Evolutionary conservation across 371 early-diverging fungal species (phyloP).

Genomic region (Lichtheimia ornata): DNA sequence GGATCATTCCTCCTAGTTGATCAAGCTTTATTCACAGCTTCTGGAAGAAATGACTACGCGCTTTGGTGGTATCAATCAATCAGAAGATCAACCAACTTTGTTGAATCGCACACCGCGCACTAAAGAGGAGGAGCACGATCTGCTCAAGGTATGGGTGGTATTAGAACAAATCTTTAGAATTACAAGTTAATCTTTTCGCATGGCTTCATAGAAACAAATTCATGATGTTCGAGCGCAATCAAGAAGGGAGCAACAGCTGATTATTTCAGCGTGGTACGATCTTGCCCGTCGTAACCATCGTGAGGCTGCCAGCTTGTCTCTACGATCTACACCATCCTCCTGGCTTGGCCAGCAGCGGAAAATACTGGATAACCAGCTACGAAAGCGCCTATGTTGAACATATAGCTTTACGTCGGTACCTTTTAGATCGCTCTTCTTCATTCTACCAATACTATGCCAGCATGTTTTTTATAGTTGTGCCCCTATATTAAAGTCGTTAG

Average conservation of each 20-base stretch:
- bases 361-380: constrained; percentile 59
- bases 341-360: constrained; percentile 78
- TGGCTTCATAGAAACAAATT: constrained; percentile 59
- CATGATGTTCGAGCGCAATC: constrained; percentile 64
- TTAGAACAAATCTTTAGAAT: not conserved
- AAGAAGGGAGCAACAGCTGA: constrained; percentile 71
- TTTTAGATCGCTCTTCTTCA: no score
- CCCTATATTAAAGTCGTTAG: no score
- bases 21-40: constrained; percentile 61
- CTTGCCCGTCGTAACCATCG: constrained; percentile 58
- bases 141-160: constrained; percentile 55
- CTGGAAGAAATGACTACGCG: constrained; percentile 49
- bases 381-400: constrained; percentile 48
- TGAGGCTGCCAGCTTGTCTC: constrained; percentile 51
- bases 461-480: no score
- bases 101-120: constrained; percentile 36
- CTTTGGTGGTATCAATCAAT: constrained; percentile 25
- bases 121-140: constrained; percentile 75
- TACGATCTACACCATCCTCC: constrained; percentile 62
- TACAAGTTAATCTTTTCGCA: not conserved
- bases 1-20: constrained; percentile 25
- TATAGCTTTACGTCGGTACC: no score
- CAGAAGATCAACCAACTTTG: constrained; percentile 28
- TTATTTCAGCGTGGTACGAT: constrained; percentile 80
- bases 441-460: no score